A percentile compares a stretch with the other conserved stretches of the same genome.
Conservation (phyloP, 176 grass and related monocot species). For the Triticum turgidum region DNA sequence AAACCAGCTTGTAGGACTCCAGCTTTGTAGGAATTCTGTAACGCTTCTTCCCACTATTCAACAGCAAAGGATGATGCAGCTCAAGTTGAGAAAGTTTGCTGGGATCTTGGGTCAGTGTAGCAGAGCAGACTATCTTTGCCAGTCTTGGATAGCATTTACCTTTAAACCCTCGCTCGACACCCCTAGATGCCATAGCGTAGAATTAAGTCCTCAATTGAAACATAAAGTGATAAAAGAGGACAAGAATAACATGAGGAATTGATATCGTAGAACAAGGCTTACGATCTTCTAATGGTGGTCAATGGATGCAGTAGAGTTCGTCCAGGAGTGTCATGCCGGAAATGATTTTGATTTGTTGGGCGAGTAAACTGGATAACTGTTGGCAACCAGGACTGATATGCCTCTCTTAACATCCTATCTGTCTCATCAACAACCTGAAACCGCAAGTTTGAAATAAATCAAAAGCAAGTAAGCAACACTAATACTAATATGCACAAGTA, state of each 20-base stretch:
- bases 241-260: not conserved
- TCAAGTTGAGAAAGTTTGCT: slow-evolving; percentile 96
- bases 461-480: slow-evolving; percentile 7
- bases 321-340: slow-evolving; percentile 9
- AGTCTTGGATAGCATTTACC: slow-evolving; percentile 83
- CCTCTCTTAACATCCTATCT: slow-evolving; percentile 82
- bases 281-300: slow-evolving; percentile 85
- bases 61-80: slow-evolving; percentile 82
- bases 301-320: slow-evolving; percentile 48
- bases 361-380: slow-evolving; percentile 68
- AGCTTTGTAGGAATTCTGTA: slow-evolving; percentile 78
- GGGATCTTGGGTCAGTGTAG: slow-evolving; percentile 95
- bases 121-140: slow-evolving; percentile 84
- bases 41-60: slow-evolving; percentile 86
- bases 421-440: slow-evolving; percentile 92
- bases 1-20: slow-evolving; percentile 80
- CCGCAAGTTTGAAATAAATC: not conserved
- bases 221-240: not conserved
- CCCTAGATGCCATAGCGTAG: slow-evolving; percentile 44
- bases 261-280: slow-evolving; percentile 21
- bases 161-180: slow-evolving; percentile 77
- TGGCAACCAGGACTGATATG: slow-evolving; percentile 92
- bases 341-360: slow-evolving; percentile 42
- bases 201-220: slow-evolving; percentile 26
- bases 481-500: slow-evolving; percentile 15